Evolutionary conservation across 208 protist species (phyloP), one percentile per base, ranked within the genome.

Genomic region (Trypanosoma platydactyli): DNA sequence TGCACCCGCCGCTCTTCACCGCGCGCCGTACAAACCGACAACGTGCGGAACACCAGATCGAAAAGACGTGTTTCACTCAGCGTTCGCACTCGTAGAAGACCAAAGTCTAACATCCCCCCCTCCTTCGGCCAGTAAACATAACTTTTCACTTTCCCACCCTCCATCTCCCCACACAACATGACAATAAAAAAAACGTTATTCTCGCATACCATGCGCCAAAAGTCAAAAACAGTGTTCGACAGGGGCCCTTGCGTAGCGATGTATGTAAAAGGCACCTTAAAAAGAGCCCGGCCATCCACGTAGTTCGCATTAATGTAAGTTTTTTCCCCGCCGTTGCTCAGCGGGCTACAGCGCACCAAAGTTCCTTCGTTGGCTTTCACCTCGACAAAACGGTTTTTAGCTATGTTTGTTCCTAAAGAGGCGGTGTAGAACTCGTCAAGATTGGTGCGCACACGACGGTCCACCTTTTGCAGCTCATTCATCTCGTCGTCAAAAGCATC

Each of bases 271-370:
- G 88, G 88, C 9, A 94, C 77, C 16, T 51, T 76, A 38, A 92
- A 80, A 15, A 81, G 57, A 22, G 71, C 70, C 9, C 81, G 73
- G 0, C 76, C 82, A 68, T 94, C 84, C 56, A 96, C 71, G 71
- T 90, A 92, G 71, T 96, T 96, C 46, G 88, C 91, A 71, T 96
- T 96, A 70, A 96, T 94, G 72, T 96, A 96, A 18, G 73, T 80
- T 13, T 74, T 81, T 40, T 83, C 73, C 22, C 71, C 71, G 6
- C 52, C 68, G 33, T 69, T 46, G 15, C 48, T 65, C 1, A 68
- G 56, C 20, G 77, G 64, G 15, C 44, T 16, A 16, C 89, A 72
- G 25, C 66, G 80, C 53, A 92, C 86, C 30, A 83, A 71, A 3
- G 86, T 89, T 24, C 76, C 63, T 62, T 92, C 83, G 64, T 92